Percentiles rank a stretch among this genome's conserved stretches.
phyloP scores from a whole-genome alignment of 805 yeast species.

The Yamadazyma insecticola region DNA sequence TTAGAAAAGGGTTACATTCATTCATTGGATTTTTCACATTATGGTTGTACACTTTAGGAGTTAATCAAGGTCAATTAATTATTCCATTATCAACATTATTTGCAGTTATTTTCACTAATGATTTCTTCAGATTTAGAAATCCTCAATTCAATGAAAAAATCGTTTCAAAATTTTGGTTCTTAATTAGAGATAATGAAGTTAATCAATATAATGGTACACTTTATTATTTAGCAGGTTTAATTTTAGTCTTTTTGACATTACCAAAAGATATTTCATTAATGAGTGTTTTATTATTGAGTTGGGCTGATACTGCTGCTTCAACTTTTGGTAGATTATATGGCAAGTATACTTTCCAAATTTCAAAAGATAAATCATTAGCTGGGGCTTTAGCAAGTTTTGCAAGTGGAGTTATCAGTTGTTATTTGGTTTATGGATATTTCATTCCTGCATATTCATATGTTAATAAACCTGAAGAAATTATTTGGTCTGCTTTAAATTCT shows the following conservation, averaged over 20 bases:
- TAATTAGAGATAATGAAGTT: slow-evolving; percentile 83
- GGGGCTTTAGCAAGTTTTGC: slow-evolving; percentile 85
- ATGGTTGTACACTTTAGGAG: slow-evolving; percentile 62
- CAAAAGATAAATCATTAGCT: slow-evolving; percentile 76
- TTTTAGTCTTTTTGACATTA: slow-evolving; percentile 61
- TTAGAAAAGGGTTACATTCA: slow-evolving; percentile 83
- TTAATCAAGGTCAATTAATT: slow-evolving; percentile 52
- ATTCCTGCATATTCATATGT: slow-evolving; percentile 55
- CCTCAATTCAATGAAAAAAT: slow-evolving; percentile 62
- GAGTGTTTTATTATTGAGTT: slow-evolving; percentile 76
- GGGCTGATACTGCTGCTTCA: slow-evolving; percentile 98
- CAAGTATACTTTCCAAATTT: slow-evolving; percentile 71
- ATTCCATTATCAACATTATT: slow-evolving; percentile 56
- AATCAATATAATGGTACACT: slow-evolving; percentile 74
- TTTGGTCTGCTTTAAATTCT: slow-evolving; percentile 65
- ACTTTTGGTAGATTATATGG: slow-evolving; percentile 88
- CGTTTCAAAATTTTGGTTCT: slow-evolving; percentile 64
- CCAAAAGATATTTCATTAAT: slow-evolving; percentile 79
- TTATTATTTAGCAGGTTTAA: slow-evolving; percentile 79
- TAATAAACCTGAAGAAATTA: slow-evolving; percentile 53
- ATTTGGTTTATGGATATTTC: slow-evolving; percentile 65
- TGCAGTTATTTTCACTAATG: slow-evolving; percentile 53
- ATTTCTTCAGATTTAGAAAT: slow-evolving; percentile 59
- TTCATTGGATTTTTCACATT: slow-evolving; percentile 83
- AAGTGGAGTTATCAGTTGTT: slow-evolving; percentile 65